Base-by-base conservation (phyloP, 495 filamentous ascomycete genomes). In the Penicillium egyptiacum region DNA sequence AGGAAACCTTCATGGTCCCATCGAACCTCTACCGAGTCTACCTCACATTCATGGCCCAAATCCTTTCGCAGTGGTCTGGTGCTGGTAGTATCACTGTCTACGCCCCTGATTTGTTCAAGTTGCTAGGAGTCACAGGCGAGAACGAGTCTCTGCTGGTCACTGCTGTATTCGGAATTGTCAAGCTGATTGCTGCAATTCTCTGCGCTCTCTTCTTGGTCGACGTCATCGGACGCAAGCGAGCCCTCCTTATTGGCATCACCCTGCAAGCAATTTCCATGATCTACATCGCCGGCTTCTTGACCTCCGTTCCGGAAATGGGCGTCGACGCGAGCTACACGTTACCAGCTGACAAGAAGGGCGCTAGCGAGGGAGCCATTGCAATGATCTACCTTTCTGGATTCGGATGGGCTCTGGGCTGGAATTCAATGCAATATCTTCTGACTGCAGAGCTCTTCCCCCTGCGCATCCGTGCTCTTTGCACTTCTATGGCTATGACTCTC, bases 381-480 rank as follows among this genome's bases (percentile, higher is more conserved):
- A 83, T 86, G 81, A 86, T 89, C 50, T 89, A 84, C 58, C 35
- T 89, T 41, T 85, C 80, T 0, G 85, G 84, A 3, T 68, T 81
- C 16, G 86, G 87, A 2, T 91, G 88, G 87, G 86, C 87, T 0
- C 72, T 89, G 0, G 87, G 88, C 47, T 90, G 87, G 86, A 89
- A 89, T 64, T 80, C 76, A 5, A 88, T 89, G 76, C 88, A 88
- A 62, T 92, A 90, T 56, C 79, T 92, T 2, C 77, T 91, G 46
- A 89, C 86, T 22, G 84, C 86, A 0, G 88, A 92, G 64, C 79
- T 92, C 31, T 92, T 88, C 70, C 88, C 88, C 2, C 72, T 89
- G 30, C 71, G 76, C 5, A 79, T 79, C 54, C 76, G 76, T 22
- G 76, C 76, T 7, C 61, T 79, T 22, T 68, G 68, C 8, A 77